Evolutionary conservation across 2,329 filamentous ascomycete genomes (phyloP).

Genomic region (Neoarthrinium moseri): DNA sequence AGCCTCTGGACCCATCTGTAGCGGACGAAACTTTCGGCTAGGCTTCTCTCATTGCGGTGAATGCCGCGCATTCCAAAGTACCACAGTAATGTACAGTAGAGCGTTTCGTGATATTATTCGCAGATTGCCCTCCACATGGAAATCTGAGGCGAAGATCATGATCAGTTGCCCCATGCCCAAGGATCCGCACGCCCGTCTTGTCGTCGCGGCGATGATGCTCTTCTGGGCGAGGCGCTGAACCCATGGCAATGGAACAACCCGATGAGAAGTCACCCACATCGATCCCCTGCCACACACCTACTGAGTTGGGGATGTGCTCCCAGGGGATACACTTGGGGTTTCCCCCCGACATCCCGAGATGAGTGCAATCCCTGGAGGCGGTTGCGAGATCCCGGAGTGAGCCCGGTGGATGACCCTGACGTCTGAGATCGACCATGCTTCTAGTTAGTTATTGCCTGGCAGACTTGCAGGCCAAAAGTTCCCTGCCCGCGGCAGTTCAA

Average conservation of each 20-base stretch:
- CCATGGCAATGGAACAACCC: conserved; percentile 5
- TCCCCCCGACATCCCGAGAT: neutral
- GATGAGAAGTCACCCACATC: neutral
- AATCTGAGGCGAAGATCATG: conserved; percentile 10
- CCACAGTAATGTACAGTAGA: neutral
- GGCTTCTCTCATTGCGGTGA: neutral
- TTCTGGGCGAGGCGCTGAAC: conserved; percentile 9
- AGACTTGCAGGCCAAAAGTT: neutral
- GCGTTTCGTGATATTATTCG: neutral
- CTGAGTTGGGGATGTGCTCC: conserved; percentile 1
- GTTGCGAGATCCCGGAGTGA: neutral
- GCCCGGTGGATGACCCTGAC: neutral
- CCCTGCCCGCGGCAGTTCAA: conserved; percentile 4
- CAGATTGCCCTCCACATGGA: conserved; percentile 3
- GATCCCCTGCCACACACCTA: neutral
- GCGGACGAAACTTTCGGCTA: neutral
- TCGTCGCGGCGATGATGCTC: conserved; percentile 5
- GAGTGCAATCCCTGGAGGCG: neutral
- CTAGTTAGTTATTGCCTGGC: too few species aligned
- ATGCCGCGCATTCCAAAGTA: neutral
- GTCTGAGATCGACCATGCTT: conserved; percentile 10
- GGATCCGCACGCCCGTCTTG: too few species aligned
- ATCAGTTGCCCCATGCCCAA: conserved; percentile 4
- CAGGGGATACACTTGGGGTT: neutral
- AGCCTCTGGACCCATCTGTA: neutral